phyloP scores from a whole-genome alignment of 1,284 basidiomycete species.

The Fomitopsis betulina region DNA sequence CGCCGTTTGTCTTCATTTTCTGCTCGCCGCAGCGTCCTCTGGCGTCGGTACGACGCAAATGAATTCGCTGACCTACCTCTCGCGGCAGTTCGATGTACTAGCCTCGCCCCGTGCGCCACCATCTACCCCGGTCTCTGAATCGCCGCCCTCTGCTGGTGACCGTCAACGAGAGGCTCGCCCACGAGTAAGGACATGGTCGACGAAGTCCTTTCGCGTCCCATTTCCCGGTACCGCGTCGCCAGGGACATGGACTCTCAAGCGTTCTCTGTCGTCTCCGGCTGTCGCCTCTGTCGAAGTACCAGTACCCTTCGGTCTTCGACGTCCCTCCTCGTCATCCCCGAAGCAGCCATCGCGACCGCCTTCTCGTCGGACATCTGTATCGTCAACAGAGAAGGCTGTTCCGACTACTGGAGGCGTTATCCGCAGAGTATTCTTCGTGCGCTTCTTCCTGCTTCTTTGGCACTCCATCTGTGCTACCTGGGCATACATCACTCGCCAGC shows the following conservation, averaged over 20 bases:
- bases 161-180: conserved; percentile 29
- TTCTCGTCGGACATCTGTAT: conserved; percentile 21
- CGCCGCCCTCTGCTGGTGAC: conserved; percentile 13
- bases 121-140: conserved; percentile 40
- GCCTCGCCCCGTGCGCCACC: conserved; percentile 36
- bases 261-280: conserved; percentile 48
- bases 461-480: conserved; percentile 45
- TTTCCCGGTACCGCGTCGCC: conserved; percentile 19
- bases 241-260: conserved; percentile 30
- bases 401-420: conserved; percentile 27
- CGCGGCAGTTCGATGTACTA: conserved; percentile 32
- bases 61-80: conserved; percentile 32
- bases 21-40: conserved; percentile 17
- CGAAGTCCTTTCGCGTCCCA: conserved; percentile 46
- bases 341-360: conserved; percentile 19
- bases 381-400: conserved; percentile 20
- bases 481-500: conserved; percentile 32
- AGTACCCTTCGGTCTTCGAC: conserved; percentile 20
- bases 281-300: conserved; percentile 21
- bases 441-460: conserved; percentile 48
- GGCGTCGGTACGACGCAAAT: conserved; percentile 25
- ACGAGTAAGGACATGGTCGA: conserved; percentile 54
- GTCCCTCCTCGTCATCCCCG: conserved; percentile 17
- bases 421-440: conserved; percentile 47
- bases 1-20: conserved; percentile 10